Evolutionary conservation across 2,329 filamentous ascomycete genomes (phyloP), one percentile per base, ranked within the genome.

Genomic region (Pseudogymnoascus sp.): DNA sequence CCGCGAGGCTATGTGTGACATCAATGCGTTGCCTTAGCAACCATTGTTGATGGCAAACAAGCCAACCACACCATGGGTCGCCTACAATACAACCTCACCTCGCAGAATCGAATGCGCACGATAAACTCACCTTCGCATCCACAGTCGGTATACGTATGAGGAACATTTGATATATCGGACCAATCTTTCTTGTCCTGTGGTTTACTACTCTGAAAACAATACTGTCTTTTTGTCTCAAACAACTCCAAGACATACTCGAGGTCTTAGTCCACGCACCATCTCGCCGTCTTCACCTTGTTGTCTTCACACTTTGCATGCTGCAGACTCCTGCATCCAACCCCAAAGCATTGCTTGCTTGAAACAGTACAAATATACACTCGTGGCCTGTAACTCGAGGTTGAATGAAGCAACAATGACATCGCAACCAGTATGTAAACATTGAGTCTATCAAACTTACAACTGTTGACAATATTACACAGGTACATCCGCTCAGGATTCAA

Each of bases 401-500:
- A 42, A 60, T 60, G 61, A 59, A 60, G 61, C 13, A 29, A 60
- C 61, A 63, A 63, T 63, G 62, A 33, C 62, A 37, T 63, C 62
- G 23, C 62, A 62, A 35, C 62, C 56, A 13, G 62, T 63, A 35
- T 21, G 62, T 63, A 42, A 31, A 62, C 21, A 60, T 23, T 26
- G 19, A n/a, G 23, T 19, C 11, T 11, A 31, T 17, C 31, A 61
- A 17, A 37, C 26, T 63, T 33, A 40, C 35, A 61, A 21, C 42
- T 31, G 40, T 59, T 60, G 21, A 60, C 59, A 46, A 42, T 44
- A 37, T 23, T 17, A 5, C 17, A 3, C 74, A 91, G 87, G 86
- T 91, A 70, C 86, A 89, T 76, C 90, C 90, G 72, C 78, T 93
- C 78, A 88, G 89, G 77, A 91, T 93, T 72, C 88, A 87, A 77